A percentile compares a stretch with the other conserved stretches of the same genome.
Evolutionary conservation across 1,139 yeast genomes (phyloP).

Genomic region (Saccharomyces hybrid): DNA sequence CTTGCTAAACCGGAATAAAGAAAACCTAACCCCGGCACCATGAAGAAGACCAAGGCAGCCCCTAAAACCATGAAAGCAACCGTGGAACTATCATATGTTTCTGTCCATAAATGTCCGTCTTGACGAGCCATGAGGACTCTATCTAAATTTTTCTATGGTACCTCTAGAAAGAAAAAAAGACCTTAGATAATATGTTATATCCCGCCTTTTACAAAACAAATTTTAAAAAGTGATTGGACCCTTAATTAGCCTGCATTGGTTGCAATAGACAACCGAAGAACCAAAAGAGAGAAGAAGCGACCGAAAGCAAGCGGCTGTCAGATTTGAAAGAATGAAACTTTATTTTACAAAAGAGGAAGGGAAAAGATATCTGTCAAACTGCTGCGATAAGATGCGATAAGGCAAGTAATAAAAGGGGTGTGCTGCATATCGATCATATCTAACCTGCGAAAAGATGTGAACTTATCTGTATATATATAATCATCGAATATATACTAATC

Average conservation of each 20-base stretch:
- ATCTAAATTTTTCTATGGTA: not conserved
- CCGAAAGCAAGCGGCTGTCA: not conserved
- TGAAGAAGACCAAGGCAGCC: too few species aligned
- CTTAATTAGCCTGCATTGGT: not conserved
- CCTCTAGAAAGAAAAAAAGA: not conserved
- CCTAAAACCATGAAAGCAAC: too few species aligned
- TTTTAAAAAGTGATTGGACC: not conserved
- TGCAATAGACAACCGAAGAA: not conserved
- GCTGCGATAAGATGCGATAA: not conserved
- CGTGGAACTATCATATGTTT: too few species aligned
- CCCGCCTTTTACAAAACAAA: not conserved
- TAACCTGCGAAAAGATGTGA: not conserved
- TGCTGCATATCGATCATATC: not conserved
- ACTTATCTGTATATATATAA: not conserved
- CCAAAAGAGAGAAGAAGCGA: not conserved
- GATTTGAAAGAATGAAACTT: not conserved
- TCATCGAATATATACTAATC: conserved; percentile 6
- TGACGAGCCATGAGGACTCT: not conserved
- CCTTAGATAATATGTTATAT: too few species aligned
- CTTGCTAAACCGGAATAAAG: too few species aligned
- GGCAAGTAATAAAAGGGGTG: not conserved
- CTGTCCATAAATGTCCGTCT: conserved; percentile 10
- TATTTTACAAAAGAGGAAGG: not conserved
- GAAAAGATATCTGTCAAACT: not conserved
- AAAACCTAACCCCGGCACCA: too few species aligned